These are phyloP conservation scores for Niebla homalea DNA, from an alignment of 495 filamentous ascomycete species.

Conservation along the genomic window DNA sequence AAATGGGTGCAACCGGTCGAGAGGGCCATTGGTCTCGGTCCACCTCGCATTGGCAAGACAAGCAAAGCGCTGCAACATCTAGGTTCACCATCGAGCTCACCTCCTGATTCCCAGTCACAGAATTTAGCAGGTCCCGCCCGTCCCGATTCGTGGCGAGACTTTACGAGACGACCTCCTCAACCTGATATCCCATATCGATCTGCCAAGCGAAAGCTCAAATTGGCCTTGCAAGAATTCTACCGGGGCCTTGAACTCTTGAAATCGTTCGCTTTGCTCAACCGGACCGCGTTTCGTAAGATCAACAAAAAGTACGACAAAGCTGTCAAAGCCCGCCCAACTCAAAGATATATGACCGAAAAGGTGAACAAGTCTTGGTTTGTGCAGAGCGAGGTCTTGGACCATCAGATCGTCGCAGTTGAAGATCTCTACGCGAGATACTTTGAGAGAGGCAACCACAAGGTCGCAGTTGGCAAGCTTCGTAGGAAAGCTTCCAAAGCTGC, in stretches of 20 bases:
- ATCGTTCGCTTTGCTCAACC: slow-evolving; percentile 76
- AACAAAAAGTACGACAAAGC: slow-evolving; percentile 98
- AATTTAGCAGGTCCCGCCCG: slow-evolving; percentile 20
- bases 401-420: slow-evolving; percentile 63
- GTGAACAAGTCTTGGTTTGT: slow-evolving; percentile 87
- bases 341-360: slow-evolving; percentile 81
- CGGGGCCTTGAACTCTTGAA: slow-evolving; percentile 82
- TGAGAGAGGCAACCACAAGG: slow-evolving; percentile 77
- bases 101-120: slow-evolving; percentile 16
- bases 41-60: slow-evolving; percentile 40
- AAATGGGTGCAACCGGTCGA: slow-evolving; percentile 24
- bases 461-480: slow-evolving; percentile 74
- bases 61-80: slow-evolving; percentile 41
- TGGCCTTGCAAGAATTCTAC: slow-evolving; percentile 85
- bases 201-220: slow-evolving; percentile 82
- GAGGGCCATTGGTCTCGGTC: slow-evolving; percentile 18
- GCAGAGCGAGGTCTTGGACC: slow-evolving; percentile 66
- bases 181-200: slow-evolving; percentile 57
- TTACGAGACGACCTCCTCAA: slow-evolving; percentile 41
- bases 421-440: slow-evolving; percentile 90
- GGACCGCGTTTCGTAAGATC: slow-evolving; percentile 89
- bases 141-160: slow-evolving; percentile 42
- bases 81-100: slow-evolving; percentile 27
- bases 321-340: slow-evolving; percentile 58
- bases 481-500: slow-evolving; percentile 47